Evolutionary conservation across 2,329 filamentous ascomycete species (phyloP), one percentile per base, ranked within the genome.

Genomic region (Cercospora canescens): DNA sequence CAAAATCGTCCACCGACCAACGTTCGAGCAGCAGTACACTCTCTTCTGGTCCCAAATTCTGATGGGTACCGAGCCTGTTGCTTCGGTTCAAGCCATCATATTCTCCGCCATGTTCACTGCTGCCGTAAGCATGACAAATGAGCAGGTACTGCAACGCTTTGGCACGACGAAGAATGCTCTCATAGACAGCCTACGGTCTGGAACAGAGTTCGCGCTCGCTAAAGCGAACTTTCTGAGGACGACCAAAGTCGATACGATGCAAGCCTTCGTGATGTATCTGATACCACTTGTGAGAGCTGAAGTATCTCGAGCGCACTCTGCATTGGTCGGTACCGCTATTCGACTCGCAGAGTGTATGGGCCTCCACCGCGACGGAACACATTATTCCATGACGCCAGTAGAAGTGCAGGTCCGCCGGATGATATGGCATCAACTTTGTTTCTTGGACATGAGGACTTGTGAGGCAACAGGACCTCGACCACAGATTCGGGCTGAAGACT

Each of bases 261-360:
- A 93, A 75, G 90, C 89, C 1, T 90, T 93, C 71, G 87, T 93
- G 37, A 90, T 92, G 82, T 93, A 92, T 70, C 81, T 93, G 85
- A 88, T 92, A 64, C 88, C 91, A 0, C 83, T 93, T 14, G 92
- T 91, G 71, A 84, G 91, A 62, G 85, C 85, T 21, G 89, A 93
- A 76, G 84, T 93, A 3, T 93, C 91, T 7, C 83, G 91, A 68
- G 87, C 89, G 4, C 91, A 93, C 76, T 91, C 89, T 4, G 89
- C 90, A 4, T 82, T 93, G 1, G 86, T 91, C 4, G 90, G 89
- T 2, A 88, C 89, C 14, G 90, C 89, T 4, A 88, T 93, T 48
- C 84, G 91, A 16, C 86, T 93, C 75, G 91, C 89, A 6, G 89
- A 93, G 79, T 92, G 90, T 72, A 92, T 93, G 88, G 89, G 90